These are phyloP conservation scores for Penicillium argentinense DNA, from an alignment of 495 filamentous ascomycete genomes.

Conservation along the genomic window DNA sequence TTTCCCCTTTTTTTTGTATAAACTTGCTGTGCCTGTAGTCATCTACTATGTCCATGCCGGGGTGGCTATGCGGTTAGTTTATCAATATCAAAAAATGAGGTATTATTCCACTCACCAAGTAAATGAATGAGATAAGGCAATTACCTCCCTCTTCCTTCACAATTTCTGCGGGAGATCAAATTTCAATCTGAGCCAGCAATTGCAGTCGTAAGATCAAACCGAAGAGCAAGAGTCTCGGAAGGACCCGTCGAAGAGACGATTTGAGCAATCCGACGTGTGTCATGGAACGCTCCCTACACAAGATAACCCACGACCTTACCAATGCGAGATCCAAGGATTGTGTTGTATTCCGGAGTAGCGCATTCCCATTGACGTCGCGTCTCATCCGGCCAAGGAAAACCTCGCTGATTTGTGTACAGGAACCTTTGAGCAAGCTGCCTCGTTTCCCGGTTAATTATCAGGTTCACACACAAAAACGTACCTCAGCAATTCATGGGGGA, in stretches of 20 bases:
- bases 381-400: not conserved
- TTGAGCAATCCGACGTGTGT: conserved; percentile 1
- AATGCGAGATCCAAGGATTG: not conserved
- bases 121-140: too few relatives aligned
- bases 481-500: not conserved
- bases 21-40: too few relatives aligned
- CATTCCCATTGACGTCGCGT: not conserved
- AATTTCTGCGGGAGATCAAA: not conserved
- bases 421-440: not conserved
- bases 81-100: too few relatives aligned
- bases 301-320: not conserved
- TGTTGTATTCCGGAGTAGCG: conserved; percentile 1
- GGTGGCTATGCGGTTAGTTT: too few relatives aligned
- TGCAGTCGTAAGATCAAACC: conserved; percentile 1
- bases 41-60: too few relatives aligned
- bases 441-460: conserved; percentile 1
- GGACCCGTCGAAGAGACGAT: not conserved
- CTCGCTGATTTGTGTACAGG: not conserved
- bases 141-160: too few relatives aligned
- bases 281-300: conserved; percentile 2
- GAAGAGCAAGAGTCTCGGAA: not conserved
- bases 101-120: too few relatives aligned
- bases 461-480: not conserved
- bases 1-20: too few relatives aligned
- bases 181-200: too few relatives aligned